Base-by-base conservation (phyloP, 2,329 filamentous ascomycete genomes). In the Claviceps purpurea region DNA sequence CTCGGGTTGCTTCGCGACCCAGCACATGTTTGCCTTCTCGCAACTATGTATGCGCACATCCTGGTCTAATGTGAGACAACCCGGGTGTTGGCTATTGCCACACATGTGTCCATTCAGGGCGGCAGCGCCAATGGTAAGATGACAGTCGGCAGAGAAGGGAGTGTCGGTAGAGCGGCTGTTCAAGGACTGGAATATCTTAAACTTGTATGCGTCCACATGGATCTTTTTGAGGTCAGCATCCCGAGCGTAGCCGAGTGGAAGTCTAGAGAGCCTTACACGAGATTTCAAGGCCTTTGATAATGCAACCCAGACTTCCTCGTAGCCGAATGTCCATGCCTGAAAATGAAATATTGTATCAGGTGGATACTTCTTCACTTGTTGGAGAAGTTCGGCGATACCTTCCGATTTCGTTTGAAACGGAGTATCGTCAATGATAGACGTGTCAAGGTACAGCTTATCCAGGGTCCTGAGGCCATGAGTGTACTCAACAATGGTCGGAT, bases 261-360 rank as follows among this genome's bases (percentile, higher is more conserved):
- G 18, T 34, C 30, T 4, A 7, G 6, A 24, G n/a, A 5, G 5
- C 52, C 61, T 53, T 66, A 84, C 83, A 62, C 74, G 76, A 3
- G 83, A 84, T 5, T 78, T 68, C 0, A 96, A 70, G 11, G 81
- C 79, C 22, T 82, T 77, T 0, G 89, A 83, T 0, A 97, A 68
- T 0, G 88, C 85, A 54, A 89, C 72, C 89, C 89, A 96, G 0
- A 95, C 89, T 50, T 95, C 86, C 64, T 97, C 90, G 56, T 96
- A 95, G 0, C 75, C 76, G 62, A 93, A 93, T 0, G 91, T 96
- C 89, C 90, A 95, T 1, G 89, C 80, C 52, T 89, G 80, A 46
- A 97, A 76, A 64, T 95, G 86, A 60, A 95, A 96, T 1, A 85
- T 65, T 0, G 89, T 95, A 41, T 88, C 79, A 1, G 71, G 56